Base-by-base conservation (phyloP, 2,329 filamentous ascomycete genomes). In the Coniochaeta prunicola region DNA sequence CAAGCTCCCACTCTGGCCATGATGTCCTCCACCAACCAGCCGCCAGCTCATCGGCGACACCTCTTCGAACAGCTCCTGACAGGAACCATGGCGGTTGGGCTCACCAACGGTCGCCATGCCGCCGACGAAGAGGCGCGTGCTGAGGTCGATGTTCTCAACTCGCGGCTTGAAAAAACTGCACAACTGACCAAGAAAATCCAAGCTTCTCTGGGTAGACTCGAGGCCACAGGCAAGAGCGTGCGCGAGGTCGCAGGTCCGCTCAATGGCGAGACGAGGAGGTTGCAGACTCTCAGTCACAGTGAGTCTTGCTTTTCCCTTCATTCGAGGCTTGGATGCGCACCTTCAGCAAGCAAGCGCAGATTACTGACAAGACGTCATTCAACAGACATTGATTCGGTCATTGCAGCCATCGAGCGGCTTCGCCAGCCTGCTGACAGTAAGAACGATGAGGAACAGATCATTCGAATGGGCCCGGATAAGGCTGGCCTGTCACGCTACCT, bases 141-240 rank as follows among this genome's bases (percentile, higher is more conserved):
- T 53, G 86, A 89, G 71, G 86, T 89, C 58, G 86, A 89, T 64
- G 86, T 89, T 31, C 77, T 89, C 54, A 88, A 87, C 66, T 88
- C 85, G 58, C 80, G 86, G 40, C 85, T 97, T 62, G 91, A 96
- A 67, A 97, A 96, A 81, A 96, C 96, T 66, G 89, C 92, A 61
- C 86, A 91, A 69, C 82, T 97, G 71, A 96, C 92, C 33, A 96
- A 94, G 78, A 96, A 96, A 79, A 97, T 99, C 59, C 90, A 96
- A 73, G 88, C 90, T 30, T 96, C 91, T 57, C 81, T 97, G 65
- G 84, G 86, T 38, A 84, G 92, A 59, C 80, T 99, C 34, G 92
- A 97, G 67, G 85, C 88, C 38, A 96, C 91, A 57, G 94, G 93
- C 19, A 91, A 92, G 74, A 92, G 89, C 61, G 92, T 97, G 21